Base-by-base conservation (phyloP, 176 grass and related monocot species). In the Carex myosuroides region DNA sequence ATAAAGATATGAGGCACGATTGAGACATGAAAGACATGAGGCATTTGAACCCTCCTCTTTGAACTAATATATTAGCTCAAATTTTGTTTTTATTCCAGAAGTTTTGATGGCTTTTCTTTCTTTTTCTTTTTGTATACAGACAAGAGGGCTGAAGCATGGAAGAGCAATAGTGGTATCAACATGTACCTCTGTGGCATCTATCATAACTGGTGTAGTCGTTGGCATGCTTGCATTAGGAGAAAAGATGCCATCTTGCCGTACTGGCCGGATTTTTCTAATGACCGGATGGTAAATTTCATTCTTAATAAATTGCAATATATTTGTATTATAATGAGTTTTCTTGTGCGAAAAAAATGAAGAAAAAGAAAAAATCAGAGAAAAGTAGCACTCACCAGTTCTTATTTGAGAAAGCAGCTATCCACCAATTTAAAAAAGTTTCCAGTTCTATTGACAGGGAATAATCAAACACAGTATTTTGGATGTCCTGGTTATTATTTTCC, bases 151-250 rank as follows among this genome's bases (percentile, higher is more conserved):
- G 66, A 95, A 99, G 85, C 97, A 99, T 92, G 93, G 97, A 69
- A 95, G 97, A 89, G 93, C 97, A 85, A 99, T 99, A 83, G 93
- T 99, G 83, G 93, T 99, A 56, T 99, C 97, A 69, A 95, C 93
- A 61, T 96, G 91, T 81, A 89, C 93, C 56, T 92, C 96, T 59
- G 96, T 99, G 42, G 96, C 93, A 91, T 90, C 96, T 81, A 95
- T 99, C 85, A 82, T 99, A 11, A 94, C 93, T 87, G 93, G 90
- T 84, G 96, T 99, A 78, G 84, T 99, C 83, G 88, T 93, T 89
- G 96, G 96, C 64, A 95, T 95, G 93, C 42, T 94, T 94, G 93
- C 96, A 55, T 89, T 99, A 84, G 96, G 92, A 88, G 91, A 99
- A 84, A 90, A 94, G 77, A 89, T 99, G 64, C 97, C 97, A 69